phyloP scores from a whole-genome alignment of 2,329 filamentous ascomycete genomes.

The Beauveria asiatica region DNA sequence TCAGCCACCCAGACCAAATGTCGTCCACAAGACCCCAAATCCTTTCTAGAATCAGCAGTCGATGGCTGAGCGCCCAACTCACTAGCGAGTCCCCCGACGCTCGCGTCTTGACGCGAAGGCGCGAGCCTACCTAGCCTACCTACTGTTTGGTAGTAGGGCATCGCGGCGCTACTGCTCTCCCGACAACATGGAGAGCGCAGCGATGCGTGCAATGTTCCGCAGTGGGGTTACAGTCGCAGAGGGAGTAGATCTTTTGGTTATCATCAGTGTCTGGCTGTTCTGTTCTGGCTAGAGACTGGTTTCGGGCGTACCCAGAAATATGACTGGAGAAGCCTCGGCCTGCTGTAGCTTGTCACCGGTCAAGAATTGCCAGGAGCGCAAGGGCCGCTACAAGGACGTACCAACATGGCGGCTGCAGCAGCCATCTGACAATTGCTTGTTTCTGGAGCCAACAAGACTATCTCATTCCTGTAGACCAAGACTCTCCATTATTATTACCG shows the following conservation, averaged over 20 bases:
- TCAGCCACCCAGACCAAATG: background rate
- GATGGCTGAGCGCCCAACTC: background rate
- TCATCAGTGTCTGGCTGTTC: background rate
- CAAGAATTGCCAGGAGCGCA: background rate
- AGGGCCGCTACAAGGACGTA: background rate
- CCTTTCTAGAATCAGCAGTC: background rate
- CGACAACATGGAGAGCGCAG: background rate
- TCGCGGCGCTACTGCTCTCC: background rate
- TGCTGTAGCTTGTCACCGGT: slow-evolving; percentile 10
- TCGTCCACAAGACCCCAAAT: background rate
- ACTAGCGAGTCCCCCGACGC: background rate
- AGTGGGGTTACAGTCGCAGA: background rate
- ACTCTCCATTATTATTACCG: background rate
- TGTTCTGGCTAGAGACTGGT: background rate
- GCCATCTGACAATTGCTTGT: background rate
- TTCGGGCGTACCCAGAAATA: too few relatives aligned
- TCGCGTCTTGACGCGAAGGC: background rate
- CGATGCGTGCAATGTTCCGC: background rate
- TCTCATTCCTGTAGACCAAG: too few relatives aligned
- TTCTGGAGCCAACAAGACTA: background rate
- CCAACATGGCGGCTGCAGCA: background rate
- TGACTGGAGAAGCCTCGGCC: background rate
- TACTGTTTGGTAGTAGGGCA: background rate
- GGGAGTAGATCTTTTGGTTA: background rate
- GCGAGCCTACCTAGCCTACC: too few relatives aligned